Evolutionary conservation across 495 filamentous ascomycete genomes (phyloP).

Genomic region (Cenococcum geophilum): DNA sequence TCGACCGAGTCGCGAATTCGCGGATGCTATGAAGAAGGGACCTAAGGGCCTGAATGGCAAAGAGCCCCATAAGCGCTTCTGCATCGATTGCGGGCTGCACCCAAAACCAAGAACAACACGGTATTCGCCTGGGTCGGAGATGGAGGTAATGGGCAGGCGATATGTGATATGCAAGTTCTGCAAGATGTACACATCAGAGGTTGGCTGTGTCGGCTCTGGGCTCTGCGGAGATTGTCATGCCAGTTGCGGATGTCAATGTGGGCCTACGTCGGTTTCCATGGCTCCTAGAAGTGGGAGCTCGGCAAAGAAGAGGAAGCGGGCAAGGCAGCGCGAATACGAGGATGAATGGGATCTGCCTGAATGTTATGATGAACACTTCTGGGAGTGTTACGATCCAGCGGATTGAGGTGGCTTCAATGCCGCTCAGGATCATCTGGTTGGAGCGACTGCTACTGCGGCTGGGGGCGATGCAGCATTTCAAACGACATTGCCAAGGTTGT

Average conservation of each 20-base stretch:
- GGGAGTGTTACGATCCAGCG: conserved; percentile 5
- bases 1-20: not conserved
- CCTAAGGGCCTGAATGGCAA: not conserved
- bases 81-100: not conserved
- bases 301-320: not conserved
- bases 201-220: not conserved
- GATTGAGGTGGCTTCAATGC: not conserved
- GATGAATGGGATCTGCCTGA: not conserved
- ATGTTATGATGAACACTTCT: not conserved
- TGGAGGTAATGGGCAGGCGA: not conserved
- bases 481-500: no score
- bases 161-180: not conserved
- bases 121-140: not conserved
- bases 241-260: not conserved
- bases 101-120: not conserved
- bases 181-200: not conserved
- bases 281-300: not conserved
- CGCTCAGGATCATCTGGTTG: no score
- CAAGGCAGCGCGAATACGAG: not conserved
- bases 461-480: no score
- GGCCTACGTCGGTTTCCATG: not conserved
- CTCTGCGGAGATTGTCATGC: not conserved
- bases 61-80: conserved; percentile 3
- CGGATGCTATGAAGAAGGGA: not conserved
- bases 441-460: no score